Evolutionary conservation across 164 flowering plant species (phyloP), one percentile per base, ranked within the genome.

Genomic region (Hamamelis virginiana): DNA sequence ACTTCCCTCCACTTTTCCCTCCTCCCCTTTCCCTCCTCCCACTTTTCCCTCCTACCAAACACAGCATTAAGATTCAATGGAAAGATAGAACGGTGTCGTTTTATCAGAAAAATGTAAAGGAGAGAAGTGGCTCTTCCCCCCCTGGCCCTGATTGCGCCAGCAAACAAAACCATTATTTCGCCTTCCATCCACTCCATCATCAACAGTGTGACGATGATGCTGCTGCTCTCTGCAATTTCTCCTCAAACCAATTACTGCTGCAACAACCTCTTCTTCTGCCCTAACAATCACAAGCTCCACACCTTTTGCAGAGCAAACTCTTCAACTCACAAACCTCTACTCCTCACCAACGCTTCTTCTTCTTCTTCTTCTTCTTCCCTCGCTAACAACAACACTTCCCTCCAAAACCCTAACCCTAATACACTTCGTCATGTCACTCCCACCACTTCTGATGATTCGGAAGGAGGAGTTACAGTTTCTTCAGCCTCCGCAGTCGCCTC

Each of bases 401-500:
- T 64, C 44, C 69, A 65, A 53, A 68, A 45, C 66, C 76, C 66
- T 21, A 72, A 51, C 55, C 51, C 71, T 14, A 47, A 48, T 55
- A 19, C 62, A 14, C 72, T 79, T 57, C 82, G 65, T 58, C 80
- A 75, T 57, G 84, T 77, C 19, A 62, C 71, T 44, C 69, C 43
- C 43, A 21, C 74, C 11, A 51, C 56, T 43, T 21, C 65, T 27
- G 72, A 65, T 43, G 58, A 33, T 33, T 41, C 67, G 33, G 80
- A 43, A 3, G 67, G 55, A 11, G 38, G 59, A n/a, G n/a, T n/a
- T n/a, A 44, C 84, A 79, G 82, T 82, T 1, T 11, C 94, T 23
- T 94, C 93, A 1, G 92, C 96, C 59, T 70, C 91, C 18, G 96
- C 98, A 0, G 70, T 89, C 9, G 87, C 88, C 0, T 80, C 89